phyloP scores from a whole-genome alignment of 768 basidiomycete genomes.

The Saitozyma podzolica region DNA sequence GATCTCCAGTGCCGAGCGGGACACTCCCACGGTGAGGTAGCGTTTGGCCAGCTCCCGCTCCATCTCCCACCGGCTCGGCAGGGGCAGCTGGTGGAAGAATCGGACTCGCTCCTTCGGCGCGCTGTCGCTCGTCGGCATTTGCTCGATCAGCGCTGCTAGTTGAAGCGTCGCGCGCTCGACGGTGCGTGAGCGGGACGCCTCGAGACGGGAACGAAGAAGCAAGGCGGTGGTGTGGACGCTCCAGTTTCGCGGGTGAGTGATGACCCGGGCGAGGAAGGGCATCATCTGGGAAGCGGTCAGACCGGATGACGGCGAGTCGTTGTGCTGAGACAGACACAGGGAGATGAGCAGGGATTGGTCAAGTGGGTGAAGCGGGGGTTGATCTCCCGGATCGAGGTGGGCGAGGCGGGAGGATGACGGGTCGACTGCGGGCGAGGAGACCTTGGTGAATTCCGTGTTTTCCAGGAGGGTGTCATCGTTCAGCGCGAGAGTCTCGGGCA shows the following conservation, averaged over 20 bases:
- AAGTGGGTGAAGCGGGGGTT: constrained; percentile 84
- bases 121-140: constrained; percentile 88
- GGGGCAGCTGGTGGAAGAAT: constrained; percentile 74
- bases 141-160: constrained; percentile 91
- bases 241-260: constrained; percentile 88
- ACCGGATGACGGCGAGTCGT: constrained; percentile 84
- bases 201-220: constrained; percentile 85
- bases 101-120: constrained; percentile 69
- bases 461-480: constrained; percentile 98
- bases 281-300: constrained; percentile 89
- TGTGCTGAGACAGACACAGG: constrained; percentile 74
- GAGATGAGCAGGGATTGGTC: constrained; percentile 91
- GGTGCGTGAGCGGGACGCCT: constrained; percentile 82
- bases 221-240: constrained; percentile 95
- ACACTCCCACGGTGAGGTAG: constrained; percentile 80
- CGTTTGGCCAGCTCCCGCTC: constrained; percentile 84
- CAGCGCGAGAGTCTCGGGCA: constrained; percentile 71
- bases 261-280: constrained; percentile 85
- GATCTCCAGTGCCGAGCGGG: constrained; percentile 86
- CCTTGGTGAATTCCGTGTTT: constrained; percentile 84
- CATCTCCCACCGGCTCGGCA: constrained; percentile 92
- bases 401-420: constrained; percentile 57
- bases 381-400: constrained; percentile 77
- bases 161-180: constrained; percentile 90
- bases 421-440: constrained; percentile 49